Evolutionary conservation across 2,329 filamentous ascomycete species (phyloP).

Genomic region (Fusarium transvaalense): DNA sequence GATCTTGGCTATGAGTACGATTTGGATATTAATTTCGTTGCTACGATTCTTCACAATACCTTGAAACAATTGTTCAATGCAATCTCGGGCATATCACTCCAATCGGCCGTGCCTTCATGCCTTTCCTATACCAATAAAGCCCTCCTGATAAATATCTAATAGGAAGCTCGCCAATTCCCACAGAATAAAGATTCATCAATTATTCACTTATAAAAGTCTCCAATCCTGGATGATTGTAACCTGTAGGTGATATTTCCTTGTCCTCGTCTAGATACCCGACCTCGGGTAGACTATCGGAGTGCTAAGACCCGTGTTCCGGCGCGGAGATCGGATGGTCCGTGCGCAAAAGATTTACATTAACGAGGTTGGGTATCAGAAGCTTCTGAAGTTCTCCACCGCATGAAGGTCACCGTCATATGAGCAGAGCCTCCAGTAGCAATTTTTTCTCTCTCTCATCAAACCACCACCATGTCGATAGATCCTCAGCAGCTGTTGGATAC

Average conservation of each 20-base stretch:
- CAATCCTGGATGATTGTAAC: not conserved
- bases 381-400: constrained; percentile 45
- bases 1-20: not conserved
- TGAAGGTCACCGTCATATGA: constrained; percentile 50
- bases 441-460: constrained; percentile 43
- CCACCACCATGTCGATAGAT: constrained; percentile 77
- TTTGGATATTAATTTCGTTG: not conserved
- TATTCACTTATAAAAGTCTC: not conserved
- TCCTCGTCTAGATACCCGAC: constrained; percentile 33
- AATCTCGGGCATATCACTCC: not conserved
- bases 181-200: not conserved
- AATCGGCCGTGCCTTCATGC: not conserved
- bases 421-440: constrained; percentile 41
- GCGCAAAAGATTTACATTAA: constrained; percentile 35
- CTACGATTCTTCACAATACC: not conserved
- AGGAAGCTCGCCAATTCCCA: not conserved
- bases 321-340: constrained; percentile 42
- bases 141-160: not conserved
- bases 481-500: constrained; percentile 83
- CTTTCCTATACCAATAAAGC: not conserved
- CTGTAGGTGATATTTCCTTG: constrained; percentile 6
- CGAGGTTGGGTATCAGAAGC: constrained; percentile 45
- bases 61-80: not conserved
- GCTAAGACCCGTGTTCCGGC: constrained; percentile 37
- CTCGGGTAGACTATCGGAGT: constrained; percentile 33